phyloP scores from a whole-genome alignment of 2,329 filamentous ascomycete species.

The Dactylellina leptospora region DNA sequence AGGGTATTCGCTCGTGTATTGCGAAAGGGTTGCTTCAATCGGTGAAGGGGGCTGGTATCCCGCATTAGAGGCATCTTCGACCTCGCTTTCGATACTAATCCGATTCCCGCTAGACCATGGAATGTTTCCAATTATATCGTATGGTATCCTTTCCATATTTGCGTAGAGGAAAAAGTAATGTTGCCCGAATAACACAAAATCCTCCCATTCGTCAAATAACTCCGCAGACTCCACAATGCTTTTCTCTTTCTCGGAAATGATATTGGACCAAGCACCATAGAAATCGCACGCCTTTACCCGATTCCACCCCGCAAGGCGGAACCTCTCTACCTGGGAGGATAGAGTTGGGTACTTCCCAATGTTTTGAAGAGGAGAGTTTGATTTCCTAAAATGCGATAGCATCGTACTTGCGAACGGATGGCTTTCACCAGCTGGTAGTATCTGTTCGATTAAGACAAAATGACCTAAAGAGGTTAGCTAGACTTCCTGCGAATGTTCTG shows the following conservation, averaged over 20 bases:
- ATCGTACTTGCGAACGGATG: slow-evolving; percentile 89
- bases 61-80: too few species aligned
- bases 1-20: neutral
- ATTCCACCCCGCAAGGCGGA: slow-evolving; percentile 74
- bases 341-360: slow-evolving; percentile 75
- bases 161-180: slow-evolving; percentile 85
- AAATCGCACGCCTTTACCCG: slow-evolving; percentile 72
- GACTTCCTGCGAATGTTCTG: neutral
- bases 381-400: slow-evolving; percentile 81
- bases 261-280: slow-evolving; percentile 82
- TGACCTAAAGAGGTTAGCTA: slow-evolving; percentile 65
- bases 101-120: slow-evolving; percentile 24
- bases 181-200: slow-evolving; percentile 82
- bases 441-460: slow-evolving; percentile 88
- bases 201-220: slow-evolving; percentile 95
- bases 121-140: neutral
- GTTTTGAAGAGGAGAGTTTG: slow-evolving; percentile 79
- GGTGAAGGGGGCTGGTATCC: neutral
- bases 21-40: neutral
- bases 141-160: slow-evolving; percentile 59
- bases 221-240: slow-evolving; percentile 73
- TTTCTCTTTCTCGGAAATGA: slow-evolving; percentile 69
- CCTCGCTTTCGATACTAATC: neutral
- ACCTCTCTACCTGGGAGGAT: slow-evolving; percentile 73
- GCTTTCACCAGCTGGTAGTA: slow-evolving; percentile 77